Evolutionary conservation across 2,329 filamentous ascomycete genomes (phyloP).

Genomic region (Ascosphaera apis): DNA sequence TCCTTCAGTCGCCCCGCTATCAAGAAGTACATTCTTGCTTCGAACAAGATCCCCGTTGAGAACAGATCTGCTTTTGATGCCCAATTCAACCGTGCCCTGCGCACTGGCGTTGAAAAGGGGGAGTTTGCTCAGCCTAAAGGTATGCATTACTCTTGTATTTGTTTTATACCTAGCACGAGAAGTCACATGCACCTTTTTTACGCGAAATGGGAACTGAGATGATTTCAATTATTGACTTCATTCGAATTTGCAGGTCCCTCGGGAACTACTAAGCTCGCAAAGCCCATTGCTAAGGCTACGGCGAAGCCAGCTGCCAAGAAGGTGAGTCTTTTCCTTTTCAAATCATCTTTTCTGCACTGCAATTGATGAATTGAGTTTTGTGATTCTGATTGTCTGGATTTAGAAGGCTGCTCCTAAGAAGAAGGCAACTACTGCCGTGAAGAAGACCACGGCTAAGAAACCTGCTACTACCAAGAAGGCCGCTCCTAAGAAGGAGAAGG

Average conservation of each 20-base stretch:
- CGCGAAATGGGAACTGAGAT: not conserved
- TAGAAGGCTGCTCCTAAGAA: slow-evolving; percentile 7
- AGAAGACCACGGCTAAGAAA: slow-evolving; percentile 22
- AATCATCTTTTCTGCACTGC: too few relatives aligned
- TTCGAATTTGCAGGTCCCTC: slow-evolving; percentile 49
- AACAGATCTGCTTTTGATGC: slow-evolving; percentile 38
- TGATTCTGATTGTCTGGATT: slow-evolving; percentile 1
- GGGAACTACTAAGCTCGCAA: slow-evolving; percentile 70
- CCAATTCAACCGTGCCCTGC: slow-evolving; percentile 70
- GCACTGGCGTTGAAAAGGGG: slow-evolving; percentile 63
- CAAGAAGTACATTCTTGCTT: slow-evolving; percentile 52
- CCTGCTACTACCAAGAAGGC: slow-evolving; percentile 24
- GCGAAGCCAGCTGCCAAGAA: slow-evolving; percentile 16
- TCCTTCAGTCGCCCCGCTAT: slow-evolving; percentile 40
- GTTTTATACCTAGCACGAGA: not conserved
- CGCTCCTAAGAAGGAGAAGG: slow-evolving; percentile 25
- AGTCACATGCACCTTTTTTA: not conserved
- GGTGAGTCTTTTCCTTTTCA: slow-evolving; percentile 1
- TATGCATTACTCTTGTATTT: slow-evolving; percentile 22
- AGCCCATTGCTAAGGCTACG: slow-evolving; percentile 21
- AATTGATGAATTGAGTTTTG: too few relatives aligned
- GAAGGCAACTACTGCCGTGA: slow-evolving; percentile 9
- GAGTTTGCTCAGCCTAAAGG: slow-evolving; percentile 81
- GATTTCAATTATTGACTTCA: not conserved
- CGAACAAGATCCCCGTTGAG: slow-evolving; percentile 36